A percentile compares a stretch with the other conserved stretches of the same genome.
Conservation (phyloP, 2,329 filamentous ascomycete species). For the Aureobasidium lini region DNA sequence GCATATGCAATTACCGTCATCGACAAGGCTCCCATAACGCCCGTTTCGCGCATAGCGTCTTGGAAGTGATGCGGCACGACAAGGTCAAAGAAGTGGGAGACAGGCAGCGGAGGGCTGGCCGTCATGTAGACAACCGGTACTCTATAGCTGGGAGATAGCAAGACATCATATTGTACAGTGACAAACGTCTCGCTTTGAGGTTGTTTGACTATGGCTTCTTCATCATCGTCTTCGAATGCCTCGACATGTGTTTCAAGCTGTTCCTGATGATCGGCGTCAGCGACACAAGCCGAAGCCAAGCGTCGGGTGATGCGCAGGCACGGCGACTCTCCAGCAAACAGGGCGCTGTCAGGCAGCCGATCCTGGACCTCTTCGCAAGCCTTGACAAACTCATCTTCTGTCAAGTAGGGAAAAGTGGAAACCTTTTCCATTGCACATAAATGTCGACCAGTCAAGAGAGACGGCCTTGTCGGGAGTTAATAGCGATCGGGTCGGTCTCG, state of each 20-base stretch:
- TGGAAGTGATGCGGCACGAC: constrained; percentile 30
- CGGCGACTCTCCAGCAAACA: not conserved
- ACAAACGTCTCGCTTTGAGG: constrained; percentile 19
- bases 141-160: constrained; percentile 37
- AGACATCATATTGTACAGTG: constrained; percentile 30
- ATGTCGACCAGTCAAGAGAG: not conserved
- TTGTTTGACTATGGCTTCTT: not conserved
- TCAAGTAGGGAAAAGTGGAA: constrained; percentile 25
- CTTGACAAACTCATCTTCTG: constrained; percentile 23
- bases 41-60: constrained; percentile 24
- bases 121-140: constrained; percentile 39
- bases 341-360: constrained; percentile 17
- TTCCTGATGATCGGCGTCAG: not conserved
- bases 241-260: not conserved
- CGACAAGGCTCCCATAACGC: constrained; percentile 29
- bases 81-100: constrained; percentile 27
- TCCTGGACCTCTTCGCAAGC: constrained; percentile 23
- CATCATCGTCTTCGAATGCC: not conserved
- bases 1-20: constrained; percentile 23
- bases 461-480: not conserved
- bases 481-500: not conserved
- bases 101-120: constrained; percentile 17
- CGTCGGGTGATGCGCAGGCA: constrained; percentile 10
- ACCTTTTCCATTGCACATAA: not conserved
- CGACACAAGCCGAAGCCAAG: not conserved